Evolutionary conservation across 768 basidiomycete genomes (phyloP).

Genomic region (Gelatoporia subvermispora): DNA sequence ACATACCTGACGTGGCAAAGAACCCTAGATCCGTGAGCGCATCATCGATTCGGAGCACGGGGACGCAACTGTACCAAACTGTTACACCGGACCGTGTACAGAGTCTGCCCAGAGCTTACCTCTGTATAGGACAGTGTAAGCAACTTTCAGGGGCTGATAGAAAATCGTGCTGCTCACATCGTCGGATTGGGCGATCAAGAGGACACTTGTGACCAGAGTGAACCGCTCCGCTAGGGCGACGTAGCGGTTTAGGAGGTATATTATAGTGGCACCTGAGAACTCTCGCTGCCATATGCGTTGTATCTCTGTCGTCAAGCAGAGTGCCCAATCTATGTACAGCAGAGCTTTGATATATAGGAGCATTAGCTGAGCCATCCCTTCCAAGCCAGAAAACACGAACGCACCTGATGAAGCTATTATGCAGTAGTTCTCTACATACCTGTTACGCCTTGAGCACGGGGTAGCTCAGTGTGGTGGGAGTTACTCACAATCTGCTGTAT

Average conservation of each 20-base stretch:
- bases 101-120: not conserved
- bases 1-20: constrained; percentile 11
- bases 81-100: too few species aligned
- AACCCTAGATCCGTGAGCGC: constrained; percentile 13
- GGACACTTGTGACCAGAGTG: constrained; percentile 8
- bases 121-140: too few species aligned
- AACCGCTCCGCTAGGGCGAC: constrained; percentile 13
- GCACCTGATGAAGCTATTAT: not conserved
- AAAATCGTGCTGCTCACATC: constrained; percentile 1
- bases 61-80: constrained; percentile 12
- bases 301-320: constrained; percentile 10
- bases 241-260: constrained; percentile 13
- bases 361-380: too few species aligned
- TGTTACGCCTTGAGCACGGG: not conserved
- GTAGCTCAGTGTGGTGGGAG: not conserved
- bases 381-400: not conserved
- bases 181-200: constrained; percentile 9
- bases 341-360: constrained; percentile 8
- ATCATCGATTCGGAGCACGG: constrained; percentile 15
- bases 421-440: not conserved
- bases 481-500: not conserved
- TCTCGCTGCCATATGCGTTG: constrained; percentile 13
- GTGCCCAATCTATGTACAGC: constrained; percentile 6
- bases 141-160: not conserved
- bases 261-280: constrained; percentile 11